Base-by-base conservation (phyloP, 768 basidiomycete species). In the Austroboletus festivus region DNA sequence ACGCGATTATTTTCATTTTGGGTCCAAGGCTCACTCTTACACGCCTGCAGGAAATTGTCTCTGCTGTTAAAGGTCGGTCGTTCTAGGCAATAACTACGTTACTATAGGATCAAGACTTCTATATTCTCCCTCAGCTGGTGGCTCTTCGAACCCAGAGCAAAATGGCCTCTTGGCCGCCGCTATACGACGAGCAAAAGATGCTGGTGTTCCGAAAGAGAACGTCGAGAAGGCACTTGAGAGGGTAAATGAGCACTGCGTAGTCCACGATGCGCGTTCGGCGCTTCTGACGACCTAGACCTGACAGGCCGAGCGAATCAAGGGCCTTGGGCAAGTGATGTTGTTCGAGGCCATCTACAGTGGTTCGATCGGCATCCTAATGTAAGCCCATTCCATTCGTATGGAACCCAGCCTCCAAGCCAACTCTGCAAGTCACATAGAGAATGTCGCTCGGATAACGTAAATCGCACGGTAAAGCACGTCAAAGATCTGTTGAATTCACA, bases 181-280 rank as follows among this genome's bases (percentile, higher is more conserved):
- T 5, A 57, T 87, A n/a, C 81, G 76, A 55, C 70, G 77, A 31
- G 79, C 77, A 0, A 82, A 73, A 61, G 73, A 79, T 0, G 67
- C 71, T 42, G 80, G 82, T 26, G 78, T 86, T 10, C 85, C 85
- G 12, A 86, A 77, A 54, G 82, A 84, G 38, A 86, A 85, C 63
- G 78, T 87, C 5, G 81, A 81, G 49, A 80, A 73, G 22, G 79
- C 84, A 0, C 65, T 86, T 40, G 74, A 73, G 38, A 79, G 74
- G 69, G 85, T 81, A 54, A 20, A 28, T 61, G 49, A 1, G 3
- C 20, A 5, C 38, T 1, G 16, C 16, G 15, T 10, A 13, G 31
- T 38, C 33, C 38, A 20, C 19, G 38, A 37, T 22, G 26, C 26
- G 26, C 26, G 11, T 28, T 5, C 26, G 26, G 26, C 26, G 11